A percentile compares a stretch with the other conserved stretches of the same genome.
These are phyloP conservation scores for Fragilariopsis cylindrus DNA, from an alignment of 108 stramenopile species.

Conservation along the genomic window DNA sequence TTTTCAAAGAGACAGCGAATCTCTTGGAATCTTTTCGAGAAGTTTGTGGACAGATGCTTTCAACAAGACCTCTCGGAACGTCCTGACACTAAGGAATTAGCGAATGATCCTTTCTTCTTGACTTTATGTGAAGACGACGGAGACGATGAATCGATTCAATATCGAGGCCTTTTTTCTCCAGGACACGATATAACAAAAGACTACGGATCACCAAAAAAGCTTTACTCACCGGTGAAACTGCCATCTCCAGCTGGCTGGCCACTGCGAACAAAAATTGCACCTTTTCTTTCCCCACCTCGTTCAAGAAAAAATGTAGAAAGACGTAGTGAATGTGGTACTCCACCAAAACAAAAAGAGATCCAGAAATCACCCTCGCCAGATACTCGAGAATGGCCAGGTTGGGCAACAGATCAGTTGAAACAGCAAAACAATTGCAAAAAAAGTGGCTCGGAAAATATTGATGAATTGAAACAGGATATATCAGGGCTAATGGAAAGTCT, in stretches of 20 bases:
- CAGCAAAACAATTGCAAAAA: conserved; percentile 9
- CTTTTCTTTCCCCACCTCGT: conserved; percentile 30
- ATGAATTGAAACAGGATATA: not conserved
- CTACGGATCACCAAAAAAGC: not conserved
- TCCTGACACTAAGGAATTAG: conserved; percentile 49
- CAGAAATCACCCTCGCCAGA: conserved; percentile 68
- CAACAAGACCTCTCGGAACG: conserved; percentile 64
- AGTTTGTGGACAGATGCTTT: conserved; percentile 67
- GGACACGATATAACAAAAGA: conserved; percentile 9
- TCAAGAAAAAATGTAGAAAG: not conserved
- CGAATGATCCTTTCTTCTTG: conserved; percentile 50
- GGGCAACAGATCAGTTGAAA: conserved; percentile 40
- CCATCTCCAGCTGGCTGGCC: conserved; percentile 11
- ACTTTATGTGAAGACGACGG: conserved; percentile 15
- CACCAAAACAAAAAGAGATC: not conserved
- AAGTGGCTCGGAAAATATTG: not conserved
- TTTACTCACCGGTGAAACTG: not conserved
- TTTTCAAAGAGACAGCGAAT: conserved; percentile 8
- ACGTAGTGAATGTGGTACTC: not conserved
- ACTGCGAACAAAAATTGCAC: conserved; percentile 16
- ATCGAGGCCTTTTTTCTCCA: conserved; percentile 39
- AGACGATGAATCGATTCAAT: conserved; percentile 33
- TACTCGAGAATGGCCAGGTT: conserved; percentile 65
- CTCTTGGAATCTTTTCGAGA: conserved; percentile 15
- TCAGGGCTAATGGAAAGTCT: conserved; percentile 39